Conservation (phyloP, 148 eudicot genomes). For the Diospyros kaki region DNA sequence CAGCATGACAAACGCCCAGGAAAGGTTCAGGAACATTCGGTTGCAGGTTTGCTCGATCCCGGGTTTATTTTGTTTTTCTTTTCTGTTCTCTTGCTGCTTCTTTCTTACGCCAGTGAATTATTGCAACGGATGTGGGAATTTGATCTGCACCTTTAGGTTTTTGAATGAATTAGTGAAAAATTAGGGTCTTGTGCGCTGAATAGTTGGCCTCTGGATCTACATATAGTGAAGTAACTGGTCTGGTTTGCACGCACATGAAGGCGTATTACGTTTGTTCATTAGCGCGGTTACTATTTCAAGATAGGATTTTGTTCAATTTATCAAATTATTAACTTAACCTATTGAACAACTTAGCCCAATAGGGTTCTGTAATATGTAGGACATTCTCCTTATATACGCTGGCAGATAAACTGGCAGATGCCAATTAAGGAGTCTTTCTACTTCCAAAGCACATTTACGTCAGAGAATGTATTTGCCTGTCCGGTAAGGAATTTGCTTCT, state of each 20-base stretch:
- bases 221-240: too few relatives aligned
- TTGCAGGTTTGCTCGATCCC: conserved; percentile 54
- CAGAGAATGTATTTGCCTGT: too few relatives aligned
- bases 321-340: neutral
- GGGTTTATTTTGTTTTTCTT: neutral
- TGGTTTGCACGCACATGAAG: neutral
- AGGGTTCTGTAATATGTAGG: too few relatives aligned
- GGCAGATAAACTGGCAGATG: too few relatives aligned
- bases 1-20: conserved; percentile 88
- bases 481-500: too few relatives aligned
- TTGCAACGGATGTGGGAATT: neutral
- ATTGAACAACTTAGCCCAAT: neutral
- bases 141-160: neutral
- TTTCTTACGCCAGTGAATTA: neutral
- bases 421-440: too few relatives aligned
- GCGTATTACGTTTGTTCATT: neutral
- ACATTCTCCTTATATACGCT: too few relatives aligned
- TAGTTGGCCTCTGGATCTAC: too few relatives aligned
- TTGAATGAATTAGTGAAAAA: neutral
- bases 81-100: neutral
- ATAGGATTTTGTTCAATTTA: neutral
- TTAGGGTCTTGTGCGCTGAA: neutral
- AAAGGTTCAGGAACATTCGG: conserved; percentile 79
- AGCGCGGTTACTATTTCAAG: neutral
- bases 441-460: too few relatives aligned